Base-by-base conservation (phyloP, 495 filamentous ascomycete species). In the Aspergillus sclerotioniger region DNA sequence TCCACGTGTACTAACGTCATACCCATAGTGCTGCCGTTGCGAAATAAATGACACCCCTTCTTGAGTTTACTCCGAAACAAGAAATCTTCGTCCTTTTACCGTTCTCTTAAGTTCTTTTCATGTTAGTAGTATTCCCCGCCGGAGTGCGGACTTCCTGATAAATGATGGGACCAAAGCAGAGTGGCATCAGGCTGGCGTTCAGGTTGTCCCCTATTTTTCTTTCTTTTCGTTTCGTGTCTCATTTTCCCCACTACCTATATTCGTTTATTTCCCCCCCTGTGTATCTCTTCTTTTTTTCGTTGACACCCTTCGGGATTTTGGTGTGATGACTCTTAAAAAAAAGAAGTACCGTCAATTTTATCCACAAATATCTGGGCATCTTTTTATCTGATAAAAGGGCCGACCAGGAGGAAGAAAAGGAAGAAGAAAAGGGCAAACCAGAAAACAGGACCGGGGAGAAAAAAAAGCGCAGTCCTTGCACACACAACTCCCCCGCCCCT, bases 131-230 rank as follows among this genome's bases (percentile, higher is more conserved):
- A 68, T 68, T 69, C 61, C 66, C 65, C 60, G 64, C 68, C 65
- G 66, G 62, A 70, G 61, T 69, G 71, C 70, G 67, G 71, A 67
- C 57, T 68, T 66, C 63, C 63, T 67, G 60, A 25, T 25, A 56
- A 67, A 64, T 65, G 63, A 73, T 69, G 65, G 68, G 69, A 72
- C 64, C 64, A 64, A 72, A 66, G 71, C 75, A 75, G 72, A 71
- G 72, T 76, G 74, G 74, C 74, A 76, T 75, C 71, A 73, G 75
- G 75, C 75, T 74, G 76, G 76, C 76, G 76, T 79, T 79, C 70
- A 67, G 76, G 76, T 74, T 72, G 75, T 77, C 67, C 69, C 68
- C 67, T 69, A 67, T 66, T 65, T 61, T 71, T 72, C 59, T 69
- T 66, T 62, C 65, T 66, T 71, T 59, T 54, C 67, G 57, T 66